A percentile compares a stretch with the other conserved stretches of the same genome.
Evolutionary conservation across 805 yeast species (phyloP).

Genomic region (Cyberlindnera meyerae): DNA sequence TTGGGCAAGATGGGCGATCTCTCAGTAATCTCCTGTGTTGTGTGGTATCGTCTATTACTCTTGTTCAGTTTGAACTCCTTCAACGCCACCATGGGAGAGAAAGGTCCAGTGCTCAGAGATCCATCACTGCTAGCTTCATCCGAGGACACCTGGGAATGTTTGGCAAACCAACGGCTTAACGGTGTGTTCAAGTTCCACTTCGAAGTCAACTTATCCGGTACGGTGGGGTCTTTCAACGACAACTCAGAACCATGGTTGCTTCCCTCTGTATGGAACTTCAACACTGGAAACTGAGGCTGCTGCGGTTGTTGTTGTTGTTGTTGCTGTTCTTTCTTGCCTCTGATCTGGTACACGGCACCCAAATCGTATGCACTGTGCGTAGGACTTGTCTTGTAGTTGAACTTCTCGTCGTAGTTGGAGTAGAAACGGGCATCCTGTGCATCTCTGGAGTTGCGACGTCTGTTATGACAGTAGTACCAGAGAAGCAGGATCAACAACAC

Average conservation of each 20-base stretch:
- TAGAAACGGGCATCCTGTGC: slow-evolving; percentile 10
- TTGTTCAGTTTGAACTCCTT: slow-evolving; percentile 23
- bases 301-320: not conserved
- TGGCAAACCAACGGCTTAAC: slow-evolving; percentile 25
- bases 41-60: slow-evolving; percentile 6
- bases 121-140: slow-evolving; percentile 12
- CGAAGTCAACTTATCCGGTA: slow-evolving; percentile 6
- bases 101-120: slow-evolving; percentile 21
- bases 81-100: slow-evolving; percentile 22
- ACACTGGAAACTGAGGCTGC: not conserved
- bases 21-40: slow-evolving; percentile 7
- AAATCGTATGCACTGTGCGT: slow-evolving; percentile 12
- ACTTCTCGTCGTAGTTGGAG: slow-evolving; percentile 23
- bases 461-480: slow-evolving; percentile 15
- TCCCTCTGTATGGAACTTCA: not conserved
- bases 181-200: slow-evolving; percentile 25
- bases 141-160: slow-evolving; percentile 11
- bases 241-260: slow-evolving; percentile 16
- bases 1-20: slow-evolving; percentile 21
- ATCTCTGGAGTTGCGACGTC: slow-evolving; percentile 5
- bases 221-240: slow-evolving; percentile 18
- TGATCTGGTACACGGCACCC: slow-evolving; percentile 14
- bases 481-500: slow-evolving; percentile 9
- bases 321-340: slow-evolving; percentile 4
- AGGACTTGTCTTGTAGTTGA: slow-evolving; percentile 19